These are phyloP conservation scores for Aspergillus glaucus DNA, from an alignment of 2,329 filamentous ascomycete species.

Conservation along the genomic window DNA sequence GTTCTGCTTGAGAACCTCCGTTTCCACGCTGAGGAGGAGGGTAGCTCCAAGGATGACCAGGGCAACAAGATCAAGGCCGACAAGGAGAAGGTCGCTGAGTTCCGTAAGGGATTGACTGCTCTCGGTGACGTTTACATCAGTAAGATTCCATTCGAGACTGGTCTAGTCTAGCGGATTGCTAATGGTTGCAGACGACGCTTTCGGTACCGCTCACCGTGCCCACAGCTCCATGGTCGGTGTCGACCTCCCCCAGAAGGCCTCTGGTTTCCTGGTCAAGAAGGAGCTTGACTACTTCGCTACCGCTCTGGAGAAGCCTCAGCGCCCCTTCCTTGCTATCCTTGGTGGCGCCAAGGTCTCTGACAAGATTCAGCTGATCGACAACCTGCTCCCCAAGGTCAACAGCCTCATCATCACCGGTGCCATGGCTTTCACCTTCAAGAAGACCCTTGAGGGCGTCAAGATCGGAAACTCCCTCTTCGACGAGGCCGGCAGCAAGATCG, in stretches of 20 bases:
- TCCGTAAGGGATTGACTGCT: conserved; percentile 90
- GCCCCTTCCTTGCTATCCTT: conserved; percentile 96
- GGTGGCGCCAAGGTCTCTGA: conserved; percentile 97
- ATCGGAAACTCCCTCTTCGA: conserved; percentile 93
- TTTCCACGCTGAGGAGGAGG: conserved; percentile 98
- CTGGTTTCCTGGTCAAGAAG: conserved; percentile 99
- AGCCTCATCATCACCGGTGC: conserved; percentile 92
- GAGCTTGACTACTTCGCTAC: conserved; percentile 99
- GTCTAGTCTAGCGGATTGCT: not conserved
- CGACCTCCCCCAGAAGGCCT: conserved; percentile 90
- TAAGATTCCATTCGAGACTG: conserved; percentile 42
- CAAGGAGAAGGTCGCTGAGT: conserved; percentile 83
- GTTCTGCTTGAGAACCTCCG: conserved; percentile 95
- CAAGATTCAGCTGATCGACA: conserved; percentile 99
- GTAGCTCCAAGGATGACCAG: conserved; percentile 84
- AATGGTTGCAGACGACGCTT: conserved; percentile 72
- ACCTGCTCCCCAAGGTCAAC: conserved; percentile 96
- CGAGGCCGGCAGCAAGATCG: conserved; percentile 87
- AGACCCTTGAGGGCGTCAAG: conserved; percentile 83
- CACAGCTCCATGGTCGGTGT: conserved; percentile 99
- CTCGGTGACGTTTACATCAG: conserved; percentile 96
- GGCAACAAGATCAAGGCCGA: conserved; percentile 99
- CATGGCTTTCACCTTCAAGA: conserved; percentile 99
- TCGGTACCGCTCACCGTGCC: conserved; percentile 94
- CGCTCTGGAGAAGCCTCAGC: conserved; percentile 85